Percentiles rank a stretch among this genome's conserved stretches.
These are phyloP conservation scores for Myxozyma nipponensis DNA, from an alignment of 805 yeast genomes.

Conservation along the genomic window DNA sequence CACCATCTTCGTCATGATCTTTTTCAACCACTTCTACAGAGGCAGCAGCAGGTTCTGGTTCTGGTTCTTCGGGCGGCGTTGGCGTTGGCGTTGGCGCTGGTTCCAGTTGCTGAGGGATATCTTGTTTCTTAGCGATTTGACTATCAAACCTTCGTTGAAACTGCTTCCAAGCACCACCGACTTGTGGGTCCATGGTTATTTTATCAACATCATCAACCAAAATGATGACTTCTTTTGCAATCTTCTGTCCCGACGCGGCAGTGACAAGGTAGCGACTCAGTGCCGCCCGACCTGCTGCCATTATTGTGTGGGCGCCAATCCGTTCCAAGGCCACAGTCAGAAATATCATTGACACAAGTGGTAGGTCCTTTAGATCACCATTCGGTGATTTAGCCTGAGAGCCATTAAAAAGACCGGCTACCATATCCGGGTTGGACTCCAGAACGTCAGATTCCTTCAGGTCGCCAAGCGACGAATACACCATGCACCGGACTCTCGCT, in stretches of 20 bases:
- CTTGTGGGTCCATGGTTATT: slow-evolving; percentile 10
- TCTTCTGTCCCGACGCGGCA: neutral
- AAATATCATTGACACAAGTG: slow-evolving; percentile 5
- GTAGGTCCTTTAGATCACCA: neutral
- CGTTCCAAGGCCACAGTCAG: slow-evolving; percentile 9
- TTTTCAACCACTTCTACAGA: too few relatives aligned
- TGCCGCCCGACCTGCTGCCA: slow-evolving; percentile 16
- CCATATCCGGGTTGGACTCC: slow-evolving; percentile 2
- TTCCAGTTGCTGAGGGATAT: too few relatives aligned
- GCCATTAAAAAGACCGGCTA: neutral
- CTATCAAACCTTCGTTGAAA: slow-evolving; percentile 1
- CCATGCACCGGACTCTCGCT: slow-evolving; percentile 18
- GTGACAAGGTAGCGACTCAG: slow-evolving; percentile 14
- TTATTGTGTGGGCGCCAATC: slow-evolving; percentile 8
- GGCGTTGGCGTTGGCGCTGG: neutral
- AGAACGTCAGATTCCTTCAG: slow-evolving; percentile 18
- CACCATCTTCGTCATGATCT: too few relatives aligned
- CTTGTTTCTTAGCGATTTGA: neutral
- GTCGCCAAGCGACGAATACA: slow-evolving; percentile 19
- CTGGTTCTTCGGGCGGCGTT: neutral
- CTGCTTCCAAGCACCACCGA: slow-evolving; percentile 13
- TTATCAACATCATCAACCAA: slow-evolving; percentile 8
- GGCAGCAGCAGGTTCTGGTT: neutral
- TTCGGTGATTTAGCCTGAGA: slow-evolving; percentile 9
- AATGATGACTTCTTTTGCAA: neutral